Conservation (phyloP, 2,329 filamentous ascomycete species). For the Basipetospora sp. region DNA sequence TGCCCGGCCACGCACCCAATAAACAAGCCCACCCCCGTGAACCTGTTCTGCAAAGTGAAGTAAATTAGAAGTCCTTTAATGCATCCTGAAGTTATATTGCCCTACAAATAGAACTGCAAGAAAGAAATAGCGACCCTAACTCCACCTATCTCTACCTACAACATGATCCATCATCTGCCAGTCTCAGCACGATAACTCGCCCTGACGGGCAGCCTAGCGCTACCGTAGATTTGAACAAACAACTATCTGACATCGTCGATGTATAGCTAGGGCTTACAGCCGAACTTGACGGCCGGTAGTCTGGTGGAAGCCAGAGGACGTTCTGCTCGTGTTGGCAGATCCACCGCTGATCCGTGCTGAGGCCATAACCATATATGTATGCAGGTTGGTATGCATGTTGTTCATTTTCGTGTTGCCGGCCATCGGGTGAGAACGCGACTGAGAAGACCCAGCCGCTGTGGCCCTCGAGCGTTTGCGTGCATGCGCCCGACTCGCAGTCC, state of each 20-base stretch:
- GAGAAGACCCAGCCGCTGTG: slow-evolving; percentile 1
- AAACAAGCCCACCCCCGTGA: neutral
- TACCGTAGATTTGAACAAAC: slow-evolving; percentile 1
- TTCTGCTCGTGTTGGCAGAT: neutral
- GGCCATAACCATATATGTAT: neutral
- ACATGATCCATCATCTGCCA: neutral
- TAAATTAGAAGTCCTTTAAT: neutral
- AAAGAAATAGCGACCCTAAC: neutral
- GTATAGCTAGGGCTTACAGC: slow-evolving; percentile 1
- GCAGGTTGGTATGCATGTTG: neutral
- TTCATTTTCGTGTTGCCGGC: neutral
- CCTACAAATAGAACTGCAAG: neutral
- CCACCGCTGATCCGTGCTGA: neutral
- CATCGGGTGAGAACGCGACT: slow-evolving; percentile 9
- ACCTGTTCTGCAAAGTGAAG: neutral
- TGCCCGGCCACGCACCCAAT: neutral
- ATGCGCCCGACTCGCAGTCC: slow-evolving; percentile 1
- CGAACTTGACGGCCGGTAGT: slow-evolving; percentile 1
- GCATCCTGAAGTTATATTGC: neutral
- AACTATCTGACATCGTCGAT: neutral
- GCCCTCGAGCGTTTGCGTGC: neutral
- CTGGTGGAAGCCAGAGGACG: neutral
- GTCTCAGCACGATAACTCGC: neutral
- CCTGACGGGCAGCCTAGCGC: neutral
- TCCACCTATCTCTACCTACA: neutral